Evolutionary conservation across 164 flowering plant species (phyloP), one percentile per base, ranked within the genome.

Genomic region (Stephania japonica): DNA sequence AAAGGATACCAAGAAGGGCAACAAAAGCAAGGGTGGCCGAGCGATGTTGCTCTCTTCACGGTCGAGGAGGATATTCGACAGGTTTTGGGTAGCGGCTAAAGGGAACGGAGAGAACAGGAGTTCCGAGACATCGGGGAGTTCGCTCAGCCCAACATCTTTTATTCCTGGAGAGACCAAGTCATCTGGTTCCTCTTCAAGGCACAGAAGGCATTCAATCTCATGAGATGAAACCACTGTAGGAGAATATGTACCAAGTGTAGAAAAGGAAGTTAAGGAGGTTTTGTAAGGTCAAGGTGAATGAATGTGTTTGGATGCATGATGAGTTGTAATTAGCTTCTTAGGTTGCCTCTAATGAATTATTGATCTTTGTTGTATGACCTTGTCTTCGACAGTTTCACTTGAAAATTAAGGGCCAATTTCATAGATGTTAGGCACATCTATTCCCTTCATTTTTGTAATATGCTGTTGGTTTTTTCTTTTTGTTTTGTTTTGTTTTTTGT

Each of bases 1-100:
- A 19, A 84, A 82, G 70, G 70, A 83, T 38, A 59, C 41, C 2
- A 87, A 81, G 80, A 87, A 80, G 69, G 81, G 72, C 68, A 80
- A 86, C 76, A 86, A 81, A 56, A 83, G 75, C 77, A 79, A 79
- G 71, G 71, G 84, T 25, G 86, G 88, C 42, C 85, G 84, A 14
- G 70, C 73, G 19, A 86, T 85, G 75, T 73, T 90, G 82, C 53
- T 90, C 77, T 91, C 90, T 16, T 90, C 95, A 18, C 81, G 92
- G 23, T 93, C 98, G 6, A 88, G 90, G 82, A 86, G 92, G 74
- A 88, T 93, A 19, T 89, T 93, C n/a, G 92, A 90, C 26, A 91
- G 83, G 83, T 70, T 93, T 50, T 93, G 89, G 90, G 78, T 47
- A 67, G 80, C 82, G 32, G 87, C 86, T 13, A 88, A 84, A 70